phyloP scores from a whole-genome alignment of 352 stramenopile species.

The Globisporangium cystogenes region DNA sequence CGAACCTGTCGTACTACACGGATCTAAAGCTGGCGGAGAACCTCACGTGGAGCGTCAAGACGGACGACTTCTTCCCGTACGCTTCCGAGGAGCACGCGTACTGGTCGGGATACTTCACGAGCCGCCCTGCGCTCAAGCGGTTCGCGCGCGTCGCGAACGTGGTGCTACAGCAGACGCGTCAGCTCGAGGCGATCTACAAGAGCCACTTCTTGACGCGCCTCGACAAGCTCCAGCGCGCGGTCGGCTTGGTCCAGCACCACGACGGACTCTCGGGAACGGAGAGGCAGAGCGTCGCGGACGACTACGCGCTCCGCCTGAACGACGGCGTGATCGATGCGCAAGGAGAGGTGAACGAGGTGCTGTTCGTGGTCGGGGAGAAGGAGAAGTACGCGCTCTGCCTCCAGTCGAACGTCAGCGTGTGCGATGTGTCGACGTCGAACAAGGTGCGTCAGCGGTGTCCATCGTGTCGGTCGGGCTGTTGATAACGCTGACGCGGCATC shows the following conservation, averaged over 20 bases:
- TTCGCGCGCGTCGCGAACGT: slow-evolving; percentile 88
- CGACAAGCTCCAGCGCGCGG: slow-evolving; percentile 77
- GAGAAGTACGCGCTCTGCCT: slow-evolving; percentile 62
- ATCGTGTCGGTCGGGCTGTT: no score
- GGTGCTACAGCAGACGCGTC: slow-evolving; percentile 86
- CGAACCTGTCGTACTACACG: slow-evolving; percentile 95
- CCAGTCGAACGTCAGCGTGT: slow-evolving; percentile 90
- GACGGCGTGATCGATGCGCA: slow-evolving; percentile 65
- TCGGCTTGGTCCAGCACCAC: slow-evolving; percentile 95
- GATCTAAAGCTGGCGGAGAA: slow-evolving; percentile 87
- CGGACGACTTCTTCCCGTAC: slow-evolving; percentile 98
- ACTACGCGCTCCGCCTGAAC: slow-evolving; percentile 93
- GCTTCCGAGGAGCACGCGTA: slow-evolving; percentile 90
- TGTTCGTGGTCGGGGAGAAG: slow-evolving; percentile 70
- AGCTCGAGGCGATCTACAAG: slow-evolving; percentile 83
- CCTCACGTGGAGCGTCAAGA: slow-evolving; percentile 85
- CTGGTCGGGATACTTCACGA: slow-evolving; percentile 97
- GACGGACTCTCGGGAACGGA: slow-evolving; percentile 94
- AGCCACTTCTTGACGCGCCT: slow-evolving; percentile 47
- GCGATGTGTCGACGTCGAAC: slow-evolving; percentile 65
- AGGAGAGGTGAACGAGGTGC: slow-evolving; percentile 65
- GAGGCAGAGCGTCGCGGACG: slow-evolving; percentile 94
- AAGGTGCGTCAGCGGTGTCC: no score
- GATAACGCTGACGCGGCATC: background rate
- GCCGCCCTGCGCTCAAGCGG: slow-evolving; percentile 89